Base-by-base conservation (phyloP, 2,329 filamentous ascomycete species). In the Beauveria asiatica region DNA sequence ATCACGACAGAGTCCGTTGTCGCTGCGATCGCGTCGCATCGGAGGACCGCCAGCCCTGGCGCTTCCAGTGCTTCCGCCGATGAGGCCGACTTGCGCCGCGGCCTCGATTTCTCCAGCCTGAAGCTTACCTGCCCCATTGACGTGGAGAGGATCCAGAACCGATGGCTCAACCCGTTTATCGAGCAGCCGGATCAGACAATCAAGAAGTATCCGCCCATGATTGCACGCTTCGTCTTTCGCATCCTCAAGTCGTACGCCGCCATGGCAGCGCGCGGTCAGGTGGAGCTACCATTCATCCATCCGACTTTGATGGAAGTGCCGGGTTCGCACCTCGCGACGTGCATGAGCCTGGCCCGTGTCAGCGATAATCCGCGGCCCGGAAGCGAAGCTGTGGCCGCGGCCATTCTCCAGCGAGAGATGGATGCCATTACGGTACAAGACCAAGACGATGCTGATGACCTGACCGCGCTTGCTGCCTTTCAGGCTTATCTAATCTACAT, bases 401-500 rank as follows among this genome's bases (percentile, higher is more conserved):
- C 49, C 23, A 45, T 60, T 16, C 23, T 60, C 5, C 51, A 45
- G 52, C 45, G 51, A 3, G 59, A 60, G n/a, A 51, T 60, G 59
- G 51, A 53, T 10, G n/a, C 21, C 45, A 39, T 55, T 17, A n/a
- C 46, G 5, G 39, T 25, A 4, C 33, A 30, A 6, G 53, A 51
- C n/a, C 42, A 37, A 10, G 30, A 23, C 25, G n/a, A n/a, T 7
- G 39, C 23, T 25, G 51, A 56, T 19, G n/a, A 48, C 13, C 10
- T 50, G 19, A 16, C 58, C n/a, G n/a, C 46, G 5, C 73, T 83
- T 0, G 72, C 74, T 0, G 70, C 75, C 1, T 81, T 82, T 44
- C 81, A 84, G 62, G 77, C 80, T 0, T 82, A 81, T 65, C 68
- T 84, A 3, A 72, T 83, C n/a, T 82, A 82, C 62, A 67, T 74